Evolutionary conservation across 2,329 filamentous ascomycete genomes (phyloP), one percentile per base, ranked within the genome.

Genomic region (Aspergillus novoparasiticus): DNA sequence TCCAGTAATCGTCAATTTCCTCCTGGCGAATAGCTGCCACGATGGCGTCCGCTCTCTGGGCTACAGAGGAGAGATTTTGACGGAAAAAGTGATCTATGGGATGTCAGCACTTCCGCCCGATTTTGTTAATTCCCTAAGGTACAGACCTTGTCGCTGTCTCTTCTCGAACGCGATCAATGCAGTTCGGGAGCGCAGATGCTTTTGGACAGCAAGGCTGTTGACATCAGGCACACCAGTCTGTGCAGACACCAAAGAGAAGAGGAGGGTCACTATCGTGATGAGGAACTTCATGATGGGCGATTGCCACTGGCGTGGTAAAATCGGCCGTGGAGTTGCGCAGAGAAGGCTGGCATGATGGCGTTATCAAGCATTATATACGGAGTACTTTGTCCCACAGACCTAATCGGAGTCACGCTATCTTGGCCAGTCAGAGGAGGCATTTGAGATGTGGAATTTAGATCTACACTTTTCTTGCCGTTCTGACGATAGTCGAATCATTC

Each of bases 91-190:
- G 63, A 65, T 71, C 68, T 70, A 53, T 57, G 46, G 1, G 1
- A 23, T 14, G 34, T 59, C 23, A 56, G 48, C 0, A 14, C 41
- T 32, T 4, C 4, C 19, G 23, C 11, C 6, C 16, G 6, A 14
- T 39, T 36, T 14, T 6, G 16, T 10, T 16, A 6, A 11, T 26
- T 32, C 19, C 2, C 4, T 0, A 11, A 19, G 3, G 1, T 21
- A 81, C 84, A 60, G 76, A 90, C 92, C 93, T 73, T 92, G 92
- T 61, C 93, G 87, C 71, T 91, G 86, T 70, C 87, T 89, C 78
- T 92, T 89, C 76, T 97, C 94, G 73, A 95, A 85, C 16, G 84
- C 83, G 62, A 96, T 90, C 61, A 97, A 84, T 26, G 86, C 87
- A 69, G 89, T 85, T 57, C 93, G 86, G 32, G 91, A 90, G 36